Conservation (phyloP, 768 basidiomycete species). For the Tricholoma sp. region DNA sequence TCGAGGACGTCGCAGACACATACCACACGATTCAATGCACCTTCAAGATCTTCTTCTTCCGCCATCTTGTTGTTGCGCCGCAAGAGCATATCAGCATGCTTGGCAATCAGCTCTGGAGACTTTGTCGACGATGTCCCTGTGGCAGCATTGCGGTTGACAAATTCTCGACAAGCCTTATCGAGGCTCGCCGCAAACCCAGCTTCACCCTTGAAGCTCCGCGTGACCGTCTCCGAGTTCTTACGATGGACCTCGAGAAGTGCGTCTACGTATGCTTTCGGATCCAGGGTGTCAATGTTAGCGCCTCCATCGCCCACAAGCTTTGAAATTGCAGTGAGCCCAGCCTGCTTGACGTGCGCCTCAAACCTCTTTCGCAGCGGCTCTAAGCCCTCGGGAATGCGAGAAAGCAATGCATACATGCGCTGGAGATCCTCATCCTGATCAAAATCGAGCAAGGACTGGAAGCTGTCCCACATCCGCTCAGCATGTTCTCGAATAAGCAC, state of each 20-base stretch:
- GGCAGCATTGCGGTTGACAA: slow-evolving; percentile 91
- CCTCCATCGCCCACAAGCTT: slow-evolving; percentile 68
- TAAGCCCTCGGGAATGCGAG: slow-evolving; percentile 90
- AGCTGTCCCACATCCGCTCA: slow-evolving; percentile 91
- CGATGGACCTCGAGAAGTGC: slow-evolving; percentile 88
- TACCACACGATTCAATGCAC: slow-evolving; percentile 89
- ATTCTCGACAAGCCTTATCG: slow-evolving; percentile 96
- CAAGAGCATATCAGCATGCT: slow-evolving; percentile 87
- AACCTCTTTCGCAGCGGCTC: slow-evolving; percentile 93
- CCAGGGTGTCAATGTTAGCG: slow-evolving; percentile 61
- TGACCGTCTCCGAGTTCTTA: slow-evolving; percentile 92
- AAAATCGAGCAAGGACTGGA: slow-evolving; percentile 88
- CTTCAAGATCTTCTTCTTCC: slow-evolving; percentile 91
- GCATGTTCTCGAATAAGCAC: slow-evolving; percentile 90
- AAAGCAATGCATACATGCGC: slow-evolving; percentile 92
- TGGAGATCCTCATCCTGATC: slow-evolving; percentile 96
- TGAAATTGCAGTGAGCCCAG: slow-evolving; percentile 79
- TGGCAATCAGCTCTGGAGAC: slow-evolving; percentile 92
- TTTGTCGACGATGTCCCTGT: slow-evolving; percentile 86
- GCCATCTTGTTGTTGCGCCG: slow-evolving; percentile 97
- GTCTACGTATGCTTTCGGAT: slow-evolving; percentile 96
- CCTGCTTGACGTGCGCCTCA: slow-evolving; percentile 92
- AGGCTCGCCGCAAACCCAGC: slow-evolving; percentile 93
- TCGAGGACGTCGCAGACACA: slow-evolving; percentile 28
- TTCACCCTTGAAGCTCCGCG: slow-evolving; percentile 89